Conservation (phyloP, 176 grass and related monocot genomes). For the bread wheat (Triticum aestivum) region IWGSC_CS_RefSeq_v2.1 NC_057794.1:538773465-538773964, state of each 20-base stretch:
- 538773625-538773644: not conserved
- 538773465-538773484: not conserved
- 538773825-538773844: slow-evolving; percentile 27
- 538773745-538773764: not conserved
- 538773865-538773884: not conserved
- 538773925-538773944: not conserved
- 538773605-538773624: not conserved
- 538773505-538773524: not conserved
- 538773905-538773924: slow-evolving; percentile 12
- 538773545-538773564: not conserved
- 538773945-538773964: not conserved
- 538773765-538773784: not conserved
- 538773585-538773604: not conserved
- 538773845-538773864: slow-evolving; percentile 15
- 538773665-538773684: not conserved
- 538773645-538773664: slow-evolving; percentile 5
- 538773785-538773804: not conserved
- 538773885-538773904: not conserved
- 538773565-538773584: accelerated
- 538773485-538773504: not conserved
- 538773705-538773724: not conserved
- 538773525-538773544: not conserved
- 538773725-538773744: not conserved
- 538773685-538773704: not conserved
- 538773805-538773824: not conserved